Conservation (phyloP, 1,284 basidiomycete genomes). For the Xanthoconium separans region DNA sequence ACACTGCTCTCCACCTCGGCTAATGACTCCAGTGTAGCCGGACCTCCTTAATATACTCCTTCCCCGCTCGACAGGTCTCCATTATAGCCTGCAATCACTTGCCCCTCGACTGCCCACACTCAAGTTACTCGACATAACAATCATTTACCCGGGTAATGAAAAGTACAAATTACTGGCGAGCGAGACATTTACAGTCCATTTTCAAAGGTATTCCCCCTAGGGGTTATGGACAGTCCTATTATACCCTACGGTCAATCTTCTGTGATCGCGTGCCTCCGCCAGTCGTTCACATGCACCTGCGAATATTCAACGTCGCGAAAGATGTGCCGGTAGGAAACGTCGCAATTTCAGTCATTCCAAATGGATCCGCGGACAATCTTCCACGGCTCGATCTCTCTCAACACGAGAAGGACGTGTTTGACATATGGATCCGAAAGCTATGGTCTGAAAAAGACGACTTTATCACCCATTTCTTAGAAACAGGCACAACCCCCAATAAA, state of each 20-base stretch:
- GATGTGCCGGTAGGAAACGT: constrained; percentile 68
- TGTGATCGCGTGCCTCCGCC: constrained; percentile 83
- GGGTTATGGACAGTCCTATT: constrained; percentile 81
- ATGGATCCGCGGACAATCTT: constrained; percentile 27
- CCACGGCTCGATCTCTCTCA: constrained; percentile 64
- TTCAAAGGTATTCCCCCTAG: constrained; percentile 60
- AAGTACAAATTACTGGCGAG: background rate
- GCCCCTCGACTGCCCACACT: constrained; percentile 75
- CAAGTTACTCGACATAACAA: constrained; percentile 84
- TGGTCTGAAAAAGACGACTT: constrained; percentile 86
- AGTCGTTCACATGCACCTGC: constrained; percentile 82
- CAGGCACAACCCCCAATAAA: constrained; percentile 38
- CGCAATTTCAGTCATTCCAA: constrained; percentile 36
- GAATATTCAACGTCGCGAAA: constrained; percentile 65
- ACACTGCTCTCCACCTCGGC: constrained; percentile 2
- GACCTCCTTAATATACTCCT: constrained; percentile 82
- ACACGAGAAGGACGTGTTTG: constrained; percentile 71
- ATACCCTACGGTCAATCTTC: constrained; percentile 89
- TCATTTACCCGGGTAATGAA: constrained; percentile 79
- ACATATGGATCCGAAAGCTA: constrained; percentile 76
- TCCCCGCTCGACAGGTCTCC: constrained; percentile 88
- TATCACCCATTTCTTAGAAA: constrained; percentile 63
- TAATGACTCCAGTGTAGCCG: constrained; percentile 43
- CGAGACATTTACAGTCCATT: constrained; percentile 5
- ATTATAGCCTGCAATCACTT: constrained; percentile 82